Percentiles rank a stretch among this genome's conserved stretches.
phyloP scores from a whole-genome alignment of 495 filamentous ascomycete genomes.

The Podospora pseudocomata region DNA sequence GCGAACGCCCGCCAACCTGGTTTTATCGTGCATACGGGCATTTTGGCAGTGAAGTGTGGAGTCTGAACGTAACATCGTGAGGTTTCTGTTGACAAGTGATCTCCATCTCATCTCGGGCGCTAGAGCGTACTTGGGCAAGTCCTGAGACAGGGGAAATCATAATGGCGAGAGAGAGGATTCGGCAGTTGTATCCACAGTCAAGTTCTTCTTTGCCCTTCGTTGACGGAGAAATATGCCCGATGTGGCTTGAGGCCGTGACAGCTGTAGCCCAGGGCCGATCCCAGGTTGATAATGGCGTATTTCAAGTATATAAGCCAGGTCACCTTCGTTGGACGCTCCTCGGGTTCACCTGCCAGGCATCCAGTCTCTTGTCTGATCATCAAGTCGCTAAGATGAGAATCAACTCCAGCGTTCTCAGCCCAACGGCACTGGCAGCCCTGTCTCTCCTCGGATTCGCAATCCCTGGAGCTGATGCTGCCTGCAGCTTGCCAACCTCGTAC shows the following conservation, averaged over 20 bases:
- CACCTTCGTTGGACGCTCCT: not conserved
- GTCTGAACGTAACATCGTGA: not conserved
- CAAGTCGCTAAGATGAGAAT: not conserved
- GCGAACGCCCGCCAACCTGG: not conserved
- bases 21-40: not conserved
- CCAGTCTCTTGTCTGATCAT: not conserved
- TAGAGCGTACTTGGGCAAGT: not conserved
- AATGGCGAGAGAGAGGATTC: not conserved
- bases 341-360: not conserved
- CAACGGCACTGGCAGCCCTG: not conserved
- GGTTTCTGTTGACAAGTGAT: not conserved
- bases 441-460: not conserved
- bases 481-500: conserved; percentile 53
- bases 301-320: not conserved
- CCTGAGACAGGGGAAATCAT: not conserved
- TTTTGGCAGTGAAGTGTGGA: not conserved
- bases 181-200: not conserved
- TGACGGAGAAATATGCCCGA: not conserved
- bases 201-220: not conserved
- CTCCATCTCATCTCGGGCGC: not conserved
- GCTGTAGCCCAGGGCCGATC: not conserved
- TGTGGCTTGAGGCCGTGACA: not conserved
- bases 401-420: not conserved
- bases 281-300: not conserved
- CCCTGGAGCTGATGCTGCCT: conserved; percentile 18